These are phyloP conservation scores for Globisporangium acanthophoron DNA, from an alignment of 352 stramenopile species.

Conservation along the genomic window DNA sequence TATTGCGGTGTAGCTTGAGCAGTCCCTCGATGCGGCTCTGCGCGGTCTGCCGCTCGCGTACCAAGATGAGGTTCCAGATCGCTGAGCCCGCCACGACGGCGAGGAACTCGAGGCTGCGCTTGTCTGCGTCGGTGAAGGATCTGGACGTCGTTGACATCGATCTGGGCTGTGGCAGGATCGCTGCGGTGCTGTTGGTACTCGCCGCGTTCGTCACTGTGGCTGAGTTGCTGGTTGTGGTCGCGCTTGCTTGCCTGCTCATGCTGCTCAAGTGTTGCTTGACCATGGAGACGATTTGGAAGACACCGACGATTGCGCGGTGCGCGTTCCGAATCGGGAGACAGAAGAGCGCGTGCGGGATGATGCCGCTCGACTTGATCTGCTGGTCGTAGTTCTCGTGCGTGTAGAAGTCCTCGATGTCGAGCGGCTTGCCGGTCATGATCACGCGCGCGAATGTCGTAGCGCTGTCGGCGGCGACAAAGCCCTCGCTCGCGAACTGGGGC, in stretches of 20 bases:
- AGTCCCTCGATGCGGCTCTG: conserved; percentile 67
- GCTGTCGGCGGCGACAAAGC: conserved; percentile 48
- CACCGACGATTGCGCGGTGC: conserved; percentile 49
- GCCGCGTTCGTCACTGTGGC: neutral
- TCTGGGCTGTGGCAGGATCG: neutral
- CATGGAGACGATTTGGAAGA: conserved; percentile 39
- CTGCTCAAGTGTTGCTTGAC: conserved; percentile 5
- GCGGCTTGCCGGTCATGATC: conserved; percentile 52
- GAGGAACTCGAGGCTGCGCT: conserved; percentile 49
- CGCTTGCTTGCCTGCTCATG: neutral
- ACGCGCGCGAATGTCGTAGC: conserved; percentile 60
- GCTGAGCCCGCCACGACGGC: conserved; percentile 47
- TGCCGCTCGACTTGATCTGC: conserved; percentile 31
- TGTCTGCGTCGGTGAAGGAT: conserved; percentile 39
- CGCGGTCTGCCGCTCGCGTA: conserved; percentile 53
- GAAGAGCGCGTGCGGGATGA: conserved; percentile 36
- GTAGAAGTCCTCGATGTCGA: conserved; percentile 52
- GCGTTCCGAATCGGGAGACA: conserved; percentile 67
- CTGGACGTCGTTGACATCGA: neutral
- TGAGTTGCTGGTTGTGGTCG: neutral
- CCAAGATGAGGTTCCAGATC: conserved; percentile 65
- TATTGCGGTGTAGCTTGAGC: conserved; percentile 64
- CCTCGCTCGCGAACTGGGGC: conserved; percentile 39
- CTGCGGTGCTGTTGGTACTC: neutral
- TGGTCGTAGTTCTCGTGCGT: conserved; percentile 49